These are phyloP conservation scores for Zizania latifolia DNA, from an alignment of 176 grass and related monocot species.

Conservation along the genomic window DNA sequence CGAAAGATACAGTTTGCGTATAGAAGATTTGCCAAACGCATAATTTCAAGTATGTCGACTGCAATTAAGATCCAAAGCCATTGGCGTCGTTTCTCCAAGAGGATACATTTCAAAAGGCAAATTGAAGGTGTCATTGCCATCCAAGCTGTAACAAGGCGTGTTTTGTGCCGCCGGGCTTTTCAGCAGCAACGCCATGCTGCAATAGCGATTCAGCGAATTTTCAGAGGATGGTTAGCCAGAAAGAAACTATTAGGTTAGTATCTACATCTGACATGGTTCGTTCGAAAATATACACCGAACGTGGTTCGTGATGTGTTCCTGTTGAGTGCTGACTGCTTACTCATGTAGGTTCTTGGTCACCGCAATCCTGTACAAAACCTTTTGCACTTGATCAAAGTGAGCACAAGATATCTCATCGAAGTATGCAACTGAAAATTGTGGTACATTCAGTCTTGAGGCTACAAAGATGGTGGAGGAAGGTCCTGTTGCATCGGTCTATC, in stretches of 20 bases:
- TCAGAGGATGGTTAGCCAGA: slow-evolving; percentile 47
- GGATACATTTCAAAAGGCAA: slow-evolving; percentile 35
- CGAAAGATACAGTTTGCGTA: slow-evolving; percentile 47
- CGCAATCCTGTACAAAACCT: slow-evolving; percentile 11
- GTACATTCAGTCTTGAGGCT: slow-evolving; percentile 34
- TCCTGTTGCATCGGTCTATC: slow-evolving; percentile 22
- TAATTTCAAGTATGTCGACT: slow-evolving; percentile 27
- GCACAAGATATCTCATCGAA: slow-evolving; percentile 11
- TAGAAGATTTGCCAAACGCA: slow-evolving; percentile 35
- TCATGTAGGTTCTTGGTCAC: slow-evolving; percentile 48
- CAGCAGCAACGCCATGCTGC: slow-evolving; percentile 12
- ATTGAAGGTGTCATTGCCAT: slow-evolving; percentile 30
- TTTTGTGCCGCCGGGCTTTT: slow-evolving; percentile 24
- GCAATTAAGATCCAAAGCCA: slow-evolving; percentile 52
- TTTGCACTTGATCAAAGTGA: slow-evolving; percentile 6
- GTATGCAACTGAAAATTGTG: slow-evolving; percentile 45
- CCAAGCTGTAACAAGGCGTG: slow-evolving; percentile 33
- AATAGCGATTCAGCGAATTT: slow-evolving; percentile 38
- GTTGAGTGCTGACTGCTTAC: neutral
- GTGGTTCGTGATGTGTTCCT: slow-evolving; percentile 3
- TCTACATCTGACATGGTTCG: slow-evolving; percentile 11
- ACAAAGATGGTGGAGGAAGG: slow-evolving; percentile 55
- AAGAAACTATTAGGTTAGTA: slow-evolving; percentile 51
- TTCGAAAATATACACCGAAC: slow-evolving; percentile 8
- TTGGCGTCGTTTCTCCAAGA: slow-evolving; percentile 38